A percentile compares a stretch with the other conserved stretches of the same genome.
phyloP scores from a whole-genome alignment of 768 basidiomycete genomes.

The Macrocybe gigantea region DNA sequence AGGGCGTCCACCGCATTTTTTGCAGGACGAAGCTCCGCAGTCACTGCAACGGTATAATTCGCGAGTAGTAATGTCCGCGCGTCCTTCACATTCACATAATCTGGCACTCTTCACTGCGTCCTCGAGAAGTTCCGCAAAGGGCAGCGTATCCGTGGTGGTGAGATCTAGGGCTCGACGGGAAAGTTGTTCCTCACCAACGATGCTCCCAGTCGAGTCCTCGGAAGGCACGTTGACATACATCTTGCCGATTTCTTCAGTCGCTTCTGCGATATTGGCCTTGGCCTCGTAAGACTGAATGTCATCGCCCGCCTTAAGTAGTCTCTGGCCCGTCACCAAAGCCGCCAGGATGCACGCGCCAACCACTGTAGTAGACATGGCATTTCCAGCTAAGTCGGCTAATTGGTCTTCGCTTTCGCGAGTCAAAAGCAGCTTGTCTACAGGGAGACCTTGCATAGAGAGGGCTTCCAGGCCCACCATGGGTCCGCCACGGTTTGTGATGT shows the following conservation, averaged over 20 bases:
- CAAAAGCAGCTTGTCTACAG: conserved; percentile 84
- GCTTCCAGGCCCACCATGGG: conserved; percentile 95
- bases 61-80: conserved; percentile 65
- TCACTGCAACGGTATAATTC: conserved; percentile 65
- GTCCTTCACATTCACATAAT: conserved; percentile 89
- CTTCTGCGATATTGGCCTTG: conserved; percentile 37
- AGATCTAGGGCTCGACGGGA: conserved; percentile 62
- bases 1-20: conserved; percentile 84
- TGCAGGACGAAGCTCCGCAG: conserved; percentile 76
- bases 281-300: conserved; percentile 66
- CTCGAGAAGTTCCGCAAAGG: conserved; percentile 51
- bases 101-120: conserved; percentile 68
- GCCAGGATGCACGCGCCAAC: conserved; percentile 87
- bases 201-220: conserved; percentile 28
- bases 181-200: conserved; percentile 72
- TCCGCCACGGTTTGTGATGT: conserved; percentile 91
- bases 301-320: conserved; percentile 60
- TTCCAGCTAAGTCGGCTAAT: conserved; percentile 89
- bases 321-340: conserved; percentile 64
- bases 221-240: conserved; percentile 43
- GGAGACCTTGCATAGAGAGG: conserved; percentile 89
- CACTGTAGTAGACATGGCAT: conserved; percentile 97
- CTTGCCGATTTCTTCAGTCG: conserved; percentile 24
- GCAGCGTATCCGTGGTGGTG: conserved; percentile 38
- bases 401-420: conserved; percentile 94